Conservation (phyloP, 2,329 filamentous ascomycete species). For the Paracoccidioides lutzii region DNA sequence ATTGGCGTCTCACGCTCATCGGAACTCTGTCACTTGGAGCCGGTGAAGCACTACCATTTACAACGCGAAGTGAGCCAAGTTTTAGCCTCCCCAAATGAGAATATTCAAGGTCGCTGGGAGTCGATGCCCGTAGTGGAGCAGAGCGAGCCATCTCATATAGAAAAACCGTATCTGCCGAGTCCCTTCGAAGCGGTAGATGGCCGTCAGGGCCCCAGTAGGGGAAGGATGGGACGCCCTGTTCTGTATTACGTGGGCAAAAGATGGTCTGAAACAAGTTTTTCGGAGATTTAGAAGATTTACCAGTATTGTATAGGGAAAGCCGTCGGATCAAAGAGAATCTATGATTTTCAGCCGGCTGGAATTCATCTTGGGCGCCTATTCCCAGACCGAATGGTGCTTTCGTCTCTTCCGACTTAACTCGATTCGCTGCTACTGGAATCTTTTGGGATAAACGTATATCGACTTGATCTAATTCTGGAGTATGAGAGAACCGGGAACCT, state of each 20-base stretch:
- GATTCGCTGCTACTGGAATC: background rate
- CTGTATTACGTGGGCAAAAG: slow-evolving; percentile 19
- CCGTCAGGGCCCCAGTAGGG: slow-evolving; percentile 14
- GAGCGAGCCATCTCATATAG: slow-evolving; percentile 7
- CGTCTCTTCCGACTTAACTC: background rate
- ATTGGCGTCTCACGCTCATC: slow-evolving; percentile 1
- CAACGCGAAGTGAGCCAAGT: slow-evolving; percentile 27
- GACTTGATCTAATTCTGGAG: background rate
- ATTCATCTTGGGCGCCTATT: background rate
- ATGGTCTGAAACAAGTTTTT: slow-evolving; percentile 4
- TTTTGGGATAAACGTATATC: background rate
- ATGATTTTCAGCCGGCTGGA: slow-evolving; percentile 14
- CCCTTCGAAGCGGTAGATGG: slow-evolving; percentile 1
- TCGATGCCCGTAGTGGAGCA: slow-evolving; percentile 14
- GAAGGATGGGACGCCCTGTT: slow-evolving; percentile 15
- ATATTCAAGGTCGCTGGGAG: slow-evolving; percentile 21
- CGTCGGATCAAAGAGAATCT: slow-evolving; percentile 26
- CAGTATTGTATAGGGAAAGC: slow-evolving; percentile 21
- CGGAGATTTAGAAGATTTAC: background rate
- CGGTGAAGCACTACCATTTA: slow-evolving; percentile 28
- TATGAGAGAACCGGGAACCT: slow-evolving; percentile 22
- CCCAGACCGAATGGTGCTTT: background rate
- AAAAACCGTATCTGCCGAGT: slow-evolving; percentile 5
- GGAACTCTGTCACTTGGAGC: slow-evolving; percentile 22
- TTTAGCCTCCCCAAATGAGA: slow-evolving; percentile 31